A percentile compares a stretch with the other conserved stretches of the same genome.
Evolutionary conservation across 2,329 filamentous ascomycete species (phyloP).

Genomic region (Metarhizium rileyi): DNA sequence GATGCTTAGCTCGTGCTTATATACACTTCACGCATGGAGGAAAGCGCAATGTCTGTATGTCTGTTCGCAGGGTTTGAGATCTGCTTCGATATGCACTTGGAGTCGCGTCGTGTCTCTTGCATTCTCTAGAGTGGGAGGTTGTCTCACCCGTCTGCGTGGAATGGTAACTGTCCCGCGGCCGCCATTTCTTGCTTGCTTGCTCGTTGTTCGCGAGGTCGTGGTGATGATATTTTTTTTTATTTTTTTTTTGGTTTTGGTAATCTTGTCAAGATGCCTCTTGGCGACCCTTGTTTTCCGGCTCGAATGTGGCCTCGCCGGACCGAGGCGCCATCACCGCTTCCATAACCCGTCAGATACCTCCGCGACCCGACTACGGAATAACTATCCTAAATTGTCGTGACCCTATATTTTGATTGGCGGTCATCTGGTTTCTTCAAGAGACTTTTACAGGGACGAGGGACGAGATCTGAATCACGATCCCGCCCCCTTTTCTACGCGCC

Average conservation of each 20-base stretch:
- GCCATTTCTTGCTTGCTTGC: background rate
- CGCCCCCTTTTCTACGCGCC: no score
- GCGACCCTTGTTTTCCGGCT: background rate
- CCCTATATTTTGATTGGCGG: no score
- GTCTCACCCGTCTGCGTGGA: background rate
- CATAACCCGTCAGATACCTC: no score
- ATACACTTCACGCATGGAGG: background rate
- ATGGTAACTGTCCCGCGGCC: background rate
- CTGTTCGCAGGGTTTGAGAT: no score
- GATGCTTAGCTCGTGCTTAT: background rate
- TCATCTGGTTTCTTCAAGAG: no score
- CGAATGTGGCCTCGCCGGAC: background rate
- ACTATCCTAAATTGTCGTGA: no score
- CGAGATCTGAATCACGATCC: no score
- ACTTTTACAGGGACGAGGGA: no score
- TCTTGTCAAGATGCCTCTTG: background rate
- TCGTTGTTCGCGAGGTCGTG: background rate
- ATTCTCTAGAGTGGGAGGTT: background rate
- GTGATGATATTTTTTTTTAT: no score
- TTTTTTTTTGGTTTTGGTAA: background rate
- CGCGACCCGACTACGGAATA: no score
- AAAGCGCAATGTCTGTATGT: no score
- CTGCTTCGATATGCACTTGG: background rate
- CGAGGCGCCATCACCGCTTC: background rate
- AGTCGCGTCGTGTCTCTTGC: background rate